These are phyloP conservation scores for Paraphoma sp. DNA, from an alignment of 2,329 filamentous ascomycete genomes.

Conservation along the genomic window DNA sequence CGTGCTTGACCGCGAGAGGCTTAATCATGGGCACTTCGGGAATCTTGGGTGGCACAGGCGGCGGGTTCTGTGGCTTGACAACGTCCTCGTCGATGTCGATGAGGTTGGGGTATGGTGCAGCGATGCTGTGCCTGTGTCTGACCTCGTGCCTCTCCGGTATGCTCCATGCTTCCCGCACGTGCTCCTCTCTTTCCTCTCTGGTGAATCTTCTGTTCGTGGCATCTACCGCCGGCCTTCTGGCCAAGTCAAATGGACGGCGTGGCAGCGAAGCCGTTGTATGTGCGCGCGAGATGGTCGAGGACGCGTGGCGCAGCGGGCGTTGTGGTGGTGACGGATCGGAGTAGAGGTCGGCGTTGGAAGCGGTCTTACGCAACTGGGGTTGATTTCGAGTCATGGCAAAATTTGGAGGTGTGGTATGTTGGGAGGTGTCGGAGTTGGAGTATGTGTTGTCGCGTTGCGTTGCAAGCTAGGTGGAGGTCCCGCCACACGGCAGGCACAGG, in stretches of 20 bases:
- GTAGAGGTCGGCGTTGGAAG: conserved; percentile 47
- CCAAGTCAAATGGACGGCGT: conserved; percentile 16
- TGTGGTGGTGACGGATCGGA: conserved; percentile 41
- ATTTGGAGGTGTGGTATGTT: neutral
- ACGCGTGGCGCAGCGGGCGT: conserved; percentile 30
- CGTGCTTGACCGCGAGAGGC: conserved; percentile 4
- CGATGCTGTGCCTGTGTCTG: conserved; percentile 38
- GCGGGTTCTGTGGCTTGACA: conserved; percentile 38
- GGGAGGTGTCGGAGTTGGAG: conserved; percentile 1
- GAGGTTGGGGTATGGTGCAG: conserved; percentile 36
- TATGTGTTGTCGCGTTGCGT: neutral
- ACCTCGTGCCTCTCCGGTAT: conserved; percentile 12
- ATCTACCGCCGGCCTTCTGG: no score
- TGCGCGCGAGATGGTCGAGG: conserved; percentile 36
- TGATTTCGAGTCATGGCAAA: conserved; percentile 46
- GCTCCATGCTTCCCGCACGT: conserved; percentile 10
- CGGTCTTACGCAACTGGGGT: conserved; percentile 44
- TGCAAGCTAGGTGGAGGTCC: conserved; percentile 5
- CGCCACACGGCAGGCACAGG: conserved; percentile 12
- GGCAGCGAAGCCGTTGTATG: conserved; percentile 38
- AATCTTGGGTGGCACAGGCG: conserved; percentile 48
- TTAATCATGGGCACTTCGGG: conserved; percentile 25
- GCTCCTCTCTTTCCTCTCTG: conserved; percentile 18
- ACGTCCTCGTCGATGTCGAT: conserved; percentile 43
- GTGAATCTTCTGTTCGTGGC: no score